phyloP scores from a whole-genome alignment of 164 flowering plant genomes.

The Liriodendron chinense region DNA sequence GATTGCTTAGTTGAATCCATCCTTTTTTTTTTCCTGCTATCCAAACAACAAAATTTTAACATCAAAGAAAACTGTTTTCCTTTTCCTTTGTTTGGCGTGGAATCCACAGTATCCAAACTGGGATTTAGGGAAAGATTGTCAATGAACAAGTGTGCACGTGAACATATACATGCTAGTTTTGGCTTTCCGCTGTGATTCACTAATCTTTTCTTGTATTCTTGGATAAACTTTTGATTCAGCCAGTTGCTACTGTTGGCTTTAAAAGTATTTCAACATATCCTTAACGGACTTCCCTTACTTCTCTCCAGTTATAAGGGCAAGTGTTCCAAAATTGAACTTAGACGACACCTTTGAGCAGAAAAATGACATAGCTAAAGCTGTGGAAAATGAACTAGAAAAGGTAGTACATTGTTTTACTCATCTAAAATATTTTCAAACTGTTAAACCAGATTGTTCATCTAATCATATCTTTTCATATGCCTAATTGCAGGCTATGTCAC shows the following conservation, averaged over 20 bases:
- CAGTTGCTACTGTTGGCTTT: not conserved
- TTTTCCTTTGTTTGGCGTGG: too few species aligned
- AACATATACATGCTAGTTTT: too few species aligned
- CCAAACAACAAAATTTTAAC: too few species aligned
- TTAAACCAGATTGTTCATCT: not conserved
- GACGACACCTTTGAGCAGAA: constrained; percentile 82
- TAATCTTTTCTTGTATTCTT: too few species aligned
- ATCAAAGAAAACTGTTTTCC: too few species aligned
- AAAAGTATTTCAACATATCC: not conserved
- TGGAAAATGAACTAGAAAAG: constrained; percentile 75
- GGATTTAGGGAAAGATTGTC: too few species aligned
- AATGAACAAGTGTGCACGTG: too few species aligned
- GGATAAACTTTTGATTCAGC: too few species aligned
- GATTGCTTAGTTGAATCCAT: too few species aligned
- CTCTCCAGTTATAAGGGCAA: constrained; percentile 59
- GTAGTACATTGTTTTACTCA: constrained; percentile 23
- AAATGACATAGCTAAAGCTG: constrained; percentile 74
- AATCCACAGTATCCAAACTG: too few species aligned
- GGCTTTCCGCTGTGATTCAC: too few species aligned
- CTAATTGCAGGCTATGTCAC: constrained; percentile 66
- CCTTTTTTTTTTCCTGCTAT: too few species aligned
- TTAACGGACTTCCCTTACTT: not conserved
- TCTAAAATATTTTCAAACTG: not conserved
- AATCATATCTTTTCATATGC: not conserved
- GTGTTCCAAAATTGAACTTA: constrained; percentile 72